A percentile compares a stretch with the other conserved stretches of the same genome.
Evolutionary conservation across 148 eudicot species (phyloP).

Genomic region (Amaranthus cruentus): DNA sequence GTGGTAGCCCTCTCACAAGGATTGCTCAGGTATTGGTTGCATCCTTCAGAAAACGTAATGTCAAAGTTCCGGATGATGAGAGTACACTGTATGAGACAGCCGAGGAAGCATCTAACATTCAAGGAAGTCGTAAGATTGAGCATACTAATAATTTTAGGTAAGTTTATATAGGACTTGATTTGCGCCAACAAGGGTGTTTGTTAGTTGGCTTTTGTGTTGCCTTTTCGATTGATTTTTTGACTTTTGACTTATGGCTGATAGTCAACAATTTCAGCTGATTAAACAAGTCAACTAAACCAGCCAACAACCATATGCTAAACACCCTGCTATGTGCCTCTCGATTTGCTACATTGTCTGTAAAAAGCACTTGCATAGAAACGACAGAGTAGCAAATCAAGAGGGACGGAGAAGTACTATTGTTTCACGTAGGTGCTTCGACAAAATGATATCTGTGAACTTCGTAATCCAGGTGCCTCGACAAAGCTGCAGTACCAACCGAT

Average conservation of each 20-base stretch:
- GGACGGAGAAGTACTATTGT: not conserved
- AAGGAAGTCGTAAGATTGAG: conserved; percentile 51
- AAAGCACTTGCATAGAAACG: too few species aligned
- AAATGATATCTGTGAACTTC: not conserved
- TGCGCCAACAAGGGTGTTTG: not conserved
- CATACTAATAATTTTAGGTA: conserved; percentile 47
- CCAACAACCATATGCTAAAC: too few species aligned
- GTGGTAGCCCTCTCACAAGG: conserved; percentile 53
- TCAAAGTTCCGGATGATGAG: conserved; percentile 37
- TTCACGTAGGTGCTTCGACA: not conserved
- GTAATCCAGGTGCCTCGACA: conserved; percentile 47
- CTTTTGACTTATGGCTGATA: too few species aligned
- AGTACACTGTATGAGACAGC: conserved; percentile 38
- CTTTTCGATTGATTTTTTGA: too few species aligned
- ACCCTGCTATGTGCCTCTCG: too few species aligned
- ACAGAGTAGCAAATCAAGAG: too few species aligned
- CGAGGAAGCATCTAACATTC: conserved; percentile 28
- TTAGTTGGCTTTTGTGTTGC: too few species aligned
- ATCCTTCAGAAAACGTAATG: conserved; percentile 31
- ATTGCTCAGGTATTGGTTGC: conserved; percentile 50
- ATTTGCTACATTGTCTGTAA: too few species aligned
- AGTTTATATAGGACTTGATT: not conserved
- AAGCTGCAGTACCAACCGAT: conserved; percentile 48
- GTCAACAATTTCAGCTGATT: too few species aligned
- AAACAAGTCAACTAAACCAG: too few species aligned